Percentiles rank a stretch among this genome's conserved stretches.
These are phyloP conservation scores for Lentithecium fluviatile DNA, from an alignment of 495 filamentous ascomycete species.

Conservation along the genomic window DNA sequence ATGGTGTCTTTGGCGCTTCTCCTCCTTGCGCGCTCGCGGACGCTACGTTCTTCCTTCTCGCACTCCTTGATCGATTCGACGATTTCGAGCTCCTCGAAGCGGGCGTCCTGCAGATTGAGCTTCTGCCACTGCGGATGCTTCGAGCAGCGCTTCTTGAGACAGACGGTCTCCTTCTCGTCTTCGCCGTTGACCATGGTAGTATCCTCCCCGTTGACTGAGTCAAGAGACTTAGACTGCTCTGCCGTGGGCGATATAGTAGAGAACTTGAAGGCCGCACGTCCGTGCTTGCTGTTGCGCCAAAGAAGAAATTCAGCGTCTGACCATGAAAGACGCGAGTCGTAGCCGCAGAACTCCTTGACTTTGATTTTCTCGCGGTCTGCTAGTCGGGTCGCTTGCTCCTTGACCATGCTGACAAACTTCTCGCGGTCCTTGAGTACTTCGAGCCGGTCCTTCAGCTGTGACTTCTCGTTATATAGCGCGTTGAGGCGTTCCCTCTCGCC, in stretches of 20 bases:
- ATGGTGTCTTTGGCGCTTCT: constrained; percentile 14
- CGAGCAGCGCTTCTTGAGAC: constrained; percentile 43
- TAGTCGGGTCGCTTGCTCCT: constrained; percentile 36
- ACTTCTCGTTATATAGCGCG: constrained; percentile 34
- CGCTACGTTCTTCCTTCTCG: constrained; percentile 42
- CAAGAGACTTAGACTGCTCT: constrained; percentile 26
- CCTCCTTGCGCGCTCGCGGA: constrained; percentile 37
- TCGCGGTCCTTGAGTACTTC: constrained; percentile 44
- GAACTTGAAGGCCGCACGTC: constrained; percentile 29
- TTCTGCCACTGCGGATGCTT: constrained; percentile 45
- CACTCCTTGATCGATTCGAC: constrained; percentile 41
- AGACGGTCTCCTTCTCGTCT: constrained; percentile 28
- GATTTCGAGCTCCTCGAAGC: constrained; percentile 43
- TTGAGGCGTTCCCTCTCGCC: constrained; percentile 34
- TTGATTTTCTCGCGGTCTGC: constrained; percentile 43
- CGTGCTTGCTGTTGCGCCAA: constrained; percentile 40
- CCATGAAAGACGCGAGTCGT: constrained; percentile 61
- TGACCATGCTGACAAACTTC: constrained; percentile 41
- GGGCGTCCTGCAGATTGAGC: constrained; percentile 42
- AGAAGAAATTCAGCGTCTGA: constrained; percentile 58
- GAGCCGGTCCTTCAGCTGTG: constrained; percentile 34
- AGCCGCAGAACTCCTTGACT: constrained; percentile 64
- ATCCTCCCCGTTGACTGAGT: constrained; percentile 8
- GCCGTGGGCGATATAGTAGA: constrained; percentile 33
- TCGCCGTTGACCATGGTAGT: constrained; percentile 9